Evolutionary conservation across 2,329 filamentous ascomycete genomes (phyloP).

Genomic region (Ambrosiella cleistominuta): DNA sequence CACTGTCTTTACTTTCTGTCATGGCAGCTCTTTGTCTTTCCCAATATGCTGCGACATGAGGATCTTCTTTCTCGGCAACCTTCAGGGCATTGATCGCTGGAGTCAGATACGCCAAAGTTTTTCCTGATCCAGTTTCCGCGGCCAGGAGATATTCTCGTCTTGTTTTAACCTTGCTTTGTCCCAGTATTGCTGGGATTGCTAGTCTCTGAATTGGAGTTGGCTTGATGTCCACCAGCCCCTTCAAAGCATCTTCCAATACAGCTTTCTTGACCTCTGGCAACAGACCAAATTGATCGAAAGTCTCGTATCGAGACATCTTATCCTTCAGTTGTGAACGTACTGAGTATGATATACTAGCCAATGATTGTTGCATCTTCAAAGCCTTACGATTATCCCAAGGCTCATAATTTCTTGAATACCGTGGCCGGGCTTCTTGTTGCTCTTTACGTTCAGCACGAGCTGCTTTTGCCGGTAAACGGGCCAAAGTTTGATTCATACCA

Average conservation of each 20-base stretch:
- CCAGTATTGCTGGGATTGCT: constrained; percentile 67
- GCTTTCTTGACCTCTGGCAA: constrained; percentile 54
- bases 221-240: constrained; percentile 53
- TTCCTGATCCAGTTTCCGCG: constrained; percentile 91
- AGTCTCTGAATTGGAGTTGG: constrained; percentile 83
- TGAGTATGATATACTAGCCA: constrained; percentile 62
- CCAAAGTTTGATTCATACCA: constrained; percentile 37
- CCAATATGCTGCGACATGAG: constrained; percentile 38
- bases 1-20: constrained; percentile 34
- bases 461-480: constrained; percentile 19
- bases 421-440: not conserved
- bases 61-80: constrained; percentile 46
- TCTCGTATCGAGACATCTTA: constrained; percentile 48
- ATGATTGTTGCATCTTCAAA: constrained; percentile 77
- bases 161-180: constrained; percentile 25
- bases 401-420: not conserved
- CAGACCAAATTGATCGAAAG: constrained; percentile 67
- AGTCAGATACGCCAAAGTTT: constrained; percentile 82
- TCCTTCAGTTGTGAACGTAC: constrained; percentile 36
- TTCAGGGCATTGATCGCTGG: constrained; percentile 78
- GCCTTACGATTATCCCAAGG: constrained; percentile 41
- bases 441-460: not conserved
- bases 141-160: constrained; percentile 57
- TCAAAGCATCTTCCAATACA: constrained; percentile 54
- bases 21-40: constrained; percentile 37